Base-by-base conservation (phyloP, 2,329 filamentous ascomycete genomes). In the Colletotrichum coccodes region DNA sequence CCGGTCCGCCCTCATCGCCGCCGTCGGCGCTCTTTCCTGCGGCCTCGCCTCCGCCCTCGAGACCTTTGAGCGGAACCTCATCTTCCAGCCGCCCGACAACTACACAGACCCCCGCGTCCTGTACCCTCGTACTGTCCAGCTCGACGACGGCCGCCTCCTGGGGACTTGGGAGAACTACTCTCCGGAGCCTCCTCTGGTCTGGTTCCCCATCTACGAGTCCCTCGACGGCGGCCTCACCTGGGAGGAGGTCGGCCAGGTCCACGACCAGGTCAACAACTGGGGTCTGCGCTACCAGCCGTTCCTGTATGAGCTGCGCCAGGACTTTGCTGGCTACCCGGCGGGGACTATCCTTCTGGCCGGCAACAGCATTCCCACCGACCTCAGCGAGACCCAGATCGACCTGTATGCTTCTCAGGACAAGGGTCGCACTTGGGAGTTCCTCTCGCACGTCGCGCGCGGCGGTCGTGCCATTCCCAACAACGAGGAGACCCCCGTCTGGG, bases 251-350 rank as follows among this genome's bases (percentile, higher is more conserved):
- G 88, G 89, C 5, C 84, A 84, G 18, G 87, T 93, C 11, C 81
- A 87, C 16, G 91, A 94, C 75, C 83, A 86, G 56, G 87, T 86
- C 34, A 90, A 92, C 71, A 85, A 85, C 47, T 89, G 87, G 81
- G 91, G 91, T 23, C 76, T 92, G 61, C 85, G 90, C 34, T 92
- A 92, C 74, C 92, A 94, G 73, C 92, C 92, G 0, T 87, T 88
- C 76, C 81, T 94, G 16, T 92, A 91, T 73, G 84, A 89, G 71
- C 84, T 94, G 3, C 86, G 89, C 0, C 80, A 86, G 47, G 76
- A 79, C 4, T 81, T 93, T 57, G 91, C 86, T 21, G 81, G 83
- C 2, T 92, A 85, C 74, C 79, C 84, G 1, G 85, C 85, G 4
- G 92, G 91, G 3, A 93, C 91, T 0, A 79, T 94, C 23, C 81